Evolutionary conservation across 176 grass and related monocot species (phyloP).

Genomic region (Rhynchospora tenuis): DNA sequence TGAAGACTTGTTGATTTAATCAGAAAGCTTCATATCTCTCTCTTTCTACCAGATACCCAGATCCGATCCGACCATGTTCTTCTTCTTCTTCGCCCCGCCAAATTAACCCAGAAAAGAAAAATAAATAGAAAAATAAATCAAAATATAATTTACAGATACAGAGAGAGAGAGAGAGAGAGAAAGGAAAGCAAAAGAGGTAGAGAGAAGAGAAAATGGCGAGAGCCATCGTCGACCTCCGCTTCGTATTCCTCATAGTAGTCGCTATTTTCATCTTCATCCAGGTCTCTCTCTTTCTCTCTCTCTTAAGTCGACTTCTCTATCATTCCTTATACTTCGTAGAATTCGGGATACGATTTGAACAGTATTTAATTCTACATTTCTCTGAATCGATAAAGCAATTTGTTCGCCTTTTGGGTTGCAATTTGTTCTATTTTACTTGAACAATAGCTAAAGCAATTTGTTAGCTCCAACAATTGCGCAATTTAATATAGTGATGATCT

Average conservation of each 20-base stretch:
- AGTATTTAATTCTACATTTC: constrained; percentile 1
- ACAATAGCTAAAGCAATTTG: neutral
- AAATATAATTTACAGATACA: neutral
- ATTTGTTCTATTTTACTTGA: constrained; percentile 14
- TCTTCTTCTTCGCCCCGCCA: constrained; percentile 12
- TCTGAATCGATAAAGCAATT: neutral
- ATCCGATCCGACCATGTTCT: constrained; percentile 13
- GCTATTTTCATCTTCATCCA: constrained; percentile 94
- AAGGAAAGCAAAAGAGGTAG: neutral
- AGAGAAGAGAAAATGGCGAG: constrained; percentile 37
- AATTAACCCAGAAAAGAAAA: neutral
- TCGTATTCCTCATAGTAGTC: constrained; percentile 55
- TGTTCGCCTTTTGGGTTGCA: neutral
- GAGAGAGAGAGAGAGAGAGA: neutral
- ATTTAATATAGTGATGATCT: neutral
- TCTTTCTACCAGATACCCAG: neutral
- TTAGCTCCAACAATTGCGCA: neutral
- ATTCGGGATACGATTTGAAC: neutral
- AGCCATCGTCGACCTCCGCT: constrained; percentile 42
- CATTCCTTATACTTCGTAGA: neutral
- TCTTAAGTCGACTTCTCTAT: neutral
- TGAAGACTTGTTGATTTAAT: neutral
- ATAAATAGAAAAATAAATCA: neutral
- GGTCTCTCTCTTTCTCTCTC: constrained; percentile 16
- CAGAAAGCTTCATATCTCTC: neutral